Conservation (phyloP, 2,329 filamentous ascomycete species). For the Aspergillus sp. region DNA sequence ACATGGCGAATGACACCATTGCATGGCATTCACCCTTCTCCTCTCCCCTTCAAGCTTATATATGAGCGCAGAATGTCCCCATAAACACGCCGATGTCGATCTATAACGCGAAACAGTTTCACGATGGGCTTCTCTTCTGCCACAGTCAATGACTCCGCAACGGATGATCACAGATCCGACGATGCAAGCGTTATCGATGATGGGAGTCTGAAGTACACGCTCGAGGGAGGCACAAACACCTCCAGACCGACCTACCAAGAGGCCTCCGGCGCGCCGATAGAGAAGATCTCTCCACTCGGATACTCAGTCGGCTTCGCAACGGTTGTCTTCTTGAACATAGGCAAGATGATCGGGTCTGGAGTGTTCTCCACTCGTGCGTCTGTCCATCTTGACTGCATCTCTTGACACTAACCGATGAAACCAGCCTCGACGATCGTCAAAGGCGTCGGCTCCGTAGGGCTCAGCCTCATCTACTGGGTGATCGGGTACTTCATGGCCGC, state of each 20-base stretch:
- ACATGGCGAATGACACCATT: neutral
- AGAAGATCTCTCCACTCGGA: slow-evolving; percentile 57
- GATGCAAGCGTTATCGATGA: slow-evolving; percentile 8
- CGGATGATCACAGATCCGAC: neutral
- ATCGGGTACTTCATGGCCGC: slow-evolving; percentile 60
- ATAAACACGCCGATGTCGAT: neutral
- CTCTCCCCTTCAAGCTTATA: no score
- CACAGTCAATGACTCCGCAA: neutral
- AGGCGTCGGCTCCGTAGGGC: slow-evolving; percentile 60
- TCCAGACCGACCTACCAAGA: slow-evolving; percentile 56
- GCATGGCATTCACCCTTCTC: neutral
- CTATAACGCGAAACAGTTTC: neutral
- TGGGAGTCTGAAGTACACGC: slow-evolving; percentile 13
- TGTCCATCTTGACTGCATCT: neutral
- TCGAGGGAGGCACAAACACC: slow-evolving; percentile 40
- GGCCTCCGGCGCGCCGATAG: slow-evolving; percentile 60
- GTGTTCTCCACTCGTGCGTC: slow-evolving; percentile 63
- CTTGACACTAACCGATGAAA: neutral
- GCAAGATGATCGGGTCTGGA: slow-evolving; percentile 62
- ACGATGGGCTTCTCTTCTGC: neutral
- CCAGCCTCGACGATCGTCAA: slow-evolving; percentile 57
- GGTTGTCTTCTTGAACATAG: slow-evolving; percentile 60
- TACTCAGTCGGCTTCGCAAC: slow-evolving; percentile 57
- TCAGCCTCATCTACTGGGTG: slow-evolving; percentile 63
- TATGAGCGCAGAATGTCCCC: no score